These are phyloP conservation scores for Rhodotorula sp. DNA, from an alignment of 1,284 basidiomycete genomes.

Conservation along the genomic window DNA sequence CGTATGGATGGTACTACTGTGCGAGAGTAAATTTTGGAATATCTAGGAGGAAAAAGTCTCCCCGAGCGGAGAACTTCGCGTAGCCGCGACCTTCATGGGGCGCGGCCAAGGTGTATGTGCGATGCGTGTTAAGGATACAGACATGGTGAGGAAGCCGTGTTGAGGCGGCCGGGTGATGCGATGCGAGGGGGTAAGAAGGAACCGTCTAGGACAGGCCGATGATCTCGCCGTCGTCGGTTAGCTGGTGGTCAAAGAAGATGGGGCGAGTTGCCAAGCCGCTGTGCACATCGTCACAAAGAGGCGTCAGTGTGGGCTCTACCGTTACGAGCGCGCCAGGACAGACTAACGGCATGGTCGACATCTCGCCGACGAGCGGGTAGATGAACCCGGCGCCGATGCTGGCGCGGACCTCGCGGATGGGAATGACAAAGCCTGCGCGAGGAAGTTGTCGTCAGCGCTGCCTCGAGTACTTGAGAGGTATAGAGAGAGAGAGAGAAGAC, in stretches of 20 bases:
- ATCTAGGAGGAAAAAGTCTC: background rate
- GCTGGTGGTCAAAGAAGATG: conserved; percentile 42
- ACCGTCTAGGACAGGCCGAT: conserved; percentile 47
- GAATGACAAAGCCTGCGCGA: conserved; percentile 76
- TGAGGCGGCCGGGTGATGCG: background rate
- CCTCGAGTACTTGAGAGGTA: background rate
- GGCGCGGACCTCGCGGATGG: conserved; percentile 83
- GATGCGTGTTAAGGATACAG: background rate
- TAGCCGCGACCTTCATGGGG: no score
- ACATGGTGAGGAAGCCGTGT: background rate
- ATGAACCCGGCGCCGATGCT: conserved; percentile 95
- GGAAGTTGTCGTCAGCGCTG: conserved; percentile 6
- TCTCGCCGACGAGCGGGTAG: conserved; percentile 71
- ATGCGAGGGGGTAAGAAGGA: background rate
- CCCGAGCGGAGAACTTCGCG: background rate
- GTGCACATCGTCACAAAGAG: background rate
- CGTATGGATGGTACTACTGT: background rate
- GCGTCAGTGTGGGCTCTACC: background rate
- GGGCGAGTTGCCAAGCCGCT: conserved; percentile 66
- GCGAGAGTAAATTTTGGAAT: background rate
- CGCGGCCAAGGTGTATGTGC: background rate
- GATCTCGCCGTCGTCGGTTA: conserved; percentile 49
- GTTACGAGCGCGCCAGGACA: background rate
- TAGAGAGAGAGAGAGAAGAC: conserved; percentile 19
- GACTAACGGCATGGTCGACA: conserved; percentile 85